Base-by-base conservation (phyloP, 1,284 basidiomycete species). In the Cryptococcus maquisensis region DNA sequence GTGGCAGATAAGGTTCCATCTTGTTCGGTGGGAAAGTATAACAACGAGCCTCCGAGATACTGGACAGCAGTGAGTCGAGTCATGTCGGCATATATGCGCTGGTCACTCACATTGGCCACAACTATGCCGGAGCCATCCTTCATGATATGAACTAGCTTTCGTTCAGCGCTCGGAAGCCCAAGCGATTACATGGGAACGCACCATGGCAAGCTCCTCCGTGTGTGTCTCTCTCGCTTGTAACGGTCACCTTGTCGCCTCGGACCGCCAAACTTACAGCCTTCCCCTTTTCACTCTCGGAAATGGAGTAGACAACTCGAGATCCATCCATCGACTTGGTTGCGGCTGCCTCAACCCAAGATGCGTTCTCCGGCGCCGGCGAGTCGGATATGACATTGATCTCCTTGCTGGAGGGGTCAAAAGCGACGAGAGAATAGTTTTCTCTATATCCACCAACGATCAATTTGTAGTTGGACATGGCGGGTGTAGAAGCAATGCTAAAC, bases 121-220 rank as follows among this genome's bases (percentile, higher is more conserved):
- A 71, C 61, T 15, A 75, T 47, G 13, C 71, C 73, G 6, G 69
- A 71, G 3, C 69, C 70, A 55, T 74, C 71, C 45, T 70, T 72
- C 49, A 72, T 51, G 15, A 59, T 45, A 43, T 68, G 68, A 26
- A 75, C 72, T 74, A 46, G 2, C 12, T 28, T 16, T 26, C 32
- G 15, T 38, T 39, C 16, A 26, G 13, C 35, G 24, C 16, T n/a
- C 21, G 46, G n/a, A 24, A 15, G 44, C 38, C 37, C 12, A 5
- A 39, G n/a, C 24, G 21, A 20, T 24, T 16, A 44, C 39, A 40
- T 21, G 18, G 40, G n/a, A 3, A 63, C 69, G 52, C 42, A 71
- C 69, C 57, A 54, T 75, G 72, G 47, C 69, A 68, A 8, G 71
- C 64, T 23, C 47, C 62, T 9, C 68, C 72, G 20, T 62, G 50